Percentiles rank a stretch among this genome's conserved stretches.
phyloP scores from a whole-genome alignment of 2,329 filamentous ascomycete genomes.

The Mollisiaceae sp. region DNA sequence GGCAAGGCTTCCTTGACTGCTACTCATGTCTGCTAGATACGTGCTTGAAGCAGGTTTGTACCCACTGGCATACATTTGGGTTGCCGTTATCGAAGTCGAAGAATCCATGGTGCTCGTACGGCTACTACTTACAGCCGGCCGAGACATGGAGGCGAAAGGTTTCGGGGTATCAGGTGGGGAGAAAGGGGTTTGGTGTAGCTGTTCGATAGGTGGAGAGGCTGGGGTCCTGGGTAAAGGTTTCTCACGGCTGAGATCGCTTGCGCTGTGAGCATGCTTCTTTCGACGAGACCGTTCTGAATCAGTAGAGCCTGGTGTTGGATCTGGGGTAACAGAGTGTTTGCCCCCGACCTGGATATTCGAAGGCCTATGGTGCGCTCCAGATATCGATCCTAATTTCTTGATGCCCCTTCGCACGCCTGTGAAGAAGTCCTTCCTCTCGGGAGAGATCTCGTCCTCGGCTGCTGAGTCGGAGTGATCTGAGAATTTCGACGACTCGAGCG shows the following conservation, averaged over 20 bases:
- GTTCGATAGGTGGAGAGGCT: slow-evolving; percentile 32
- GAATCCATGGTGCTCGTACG: slow-evolving; percentile 43
- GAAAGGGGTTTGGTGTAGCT: slow-evolving; percentile 22
- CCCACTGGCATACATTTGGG: slow-evolving; percentile 33
- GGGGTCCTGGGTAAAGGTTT: slow-evolving; percentile 42
- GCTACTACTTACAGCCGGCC: slow-evolving; percentile 36
- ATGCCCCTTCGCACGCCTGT: slow-evolving; percentile 41
- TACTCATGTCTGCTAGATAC: slow-evolving; percentile 34
- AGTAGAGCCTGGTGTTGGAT: slow-evolving; percentile 25
- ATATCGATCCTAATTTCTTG: slow-evolving; percentile 41
- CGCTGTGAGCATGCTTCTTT: slow-evolving; percentile 38
- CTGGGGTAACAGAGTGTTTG: slow-evolving; percentile 22
- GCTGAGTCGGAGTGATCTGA: slow-evolving; percentile 33
- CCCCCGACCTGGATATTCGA: slow-evolving; percentile 33
- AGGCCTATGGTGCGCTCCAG: slow-evolving; percentile 33
- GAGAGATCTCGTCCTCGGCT: slow-evolving; percentile 32
- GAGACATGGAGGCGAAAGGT: slow-evolving; percentile 33
- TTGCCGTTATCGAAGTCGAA: slow-evolving; percentile 31
- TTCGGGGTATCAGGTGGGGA: slow-evolving; percentile 38
- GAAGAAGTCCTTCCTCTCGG: slow-evolving; percentile 36
- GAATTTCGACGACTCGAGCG: slow-evolving; percentile 38
- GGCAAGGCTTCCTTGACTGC: slow-evolving; percentile 54
- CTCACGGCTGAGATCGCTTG: slow-evolving; percentile 37
- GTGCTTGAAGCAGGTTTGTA: slow-evolving; percentile 31
- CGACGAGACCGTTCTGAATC: slow-evolving; percentile 21